Base-by-base conservation (phyloP, 805 yeast species). In the Ogataea glucozyma region DNA sequence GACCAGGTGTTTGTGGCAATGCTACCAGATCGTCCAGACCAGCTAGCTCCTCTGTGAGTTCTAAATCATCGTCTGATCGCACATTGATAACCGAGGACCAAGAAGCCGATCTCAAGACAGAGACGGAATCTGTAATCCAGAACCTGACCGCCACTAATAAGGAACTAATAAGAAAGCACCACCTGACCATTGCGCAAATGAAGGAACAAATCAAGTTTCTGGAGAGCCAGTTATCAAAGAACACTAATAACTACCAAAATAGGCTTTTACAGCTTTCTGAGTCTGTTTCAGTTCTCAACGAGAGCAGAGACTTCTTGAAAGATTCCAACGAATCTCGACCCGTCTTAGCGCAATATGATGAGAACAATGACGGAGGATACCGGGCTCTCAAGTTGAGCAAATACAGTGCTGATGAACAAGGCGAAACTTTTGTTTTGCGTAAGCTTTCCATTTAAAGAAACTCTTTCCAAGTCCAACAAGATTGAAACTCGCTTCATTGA, bases 211-310 rank as follows among this genome's bases (percentile, higher is more conserved):
- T 59, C 10, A 19, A 16, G 1, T 43, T 31, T 12, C 43, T 60
- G 19, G 58, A 59, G 32, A n/a, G 38, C 6, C 35, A 44, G 12
- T 19, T 56, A 4, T 43, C 49, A 8, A 22, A 26, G 6, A 56
- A 50, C 13, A 39, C 32, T n/a, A 26, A 24, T 20, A 40, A 26
- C 3, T 57, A 55, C 34, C 51, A 53, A 27, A 32, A 42, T 13
- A 49, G 51, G 2, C 44, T 60, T 6, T 20, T 43, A 10, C 35
- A 41, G 5, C 37, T 60, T 10, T 49, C 57, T 16, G 49, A 46
- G n/a, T 49, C 61, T 3, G 45, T 60, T 11, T 29, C 46, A 7
- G 30, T 57, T 5, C 45, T 60, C 3, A 41, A 41, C 18, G 56
- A 53, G 26, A 56, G 51, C 35, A 42, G 47, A 40, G 30, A 30